A percentile compares a stretch with the other conserved stretches of the same genome.
phyloP scores from a whole-genome alignment of 1,284 basidiomycete genomes.

The Cutaneotrichosporon sp. region DNA sequence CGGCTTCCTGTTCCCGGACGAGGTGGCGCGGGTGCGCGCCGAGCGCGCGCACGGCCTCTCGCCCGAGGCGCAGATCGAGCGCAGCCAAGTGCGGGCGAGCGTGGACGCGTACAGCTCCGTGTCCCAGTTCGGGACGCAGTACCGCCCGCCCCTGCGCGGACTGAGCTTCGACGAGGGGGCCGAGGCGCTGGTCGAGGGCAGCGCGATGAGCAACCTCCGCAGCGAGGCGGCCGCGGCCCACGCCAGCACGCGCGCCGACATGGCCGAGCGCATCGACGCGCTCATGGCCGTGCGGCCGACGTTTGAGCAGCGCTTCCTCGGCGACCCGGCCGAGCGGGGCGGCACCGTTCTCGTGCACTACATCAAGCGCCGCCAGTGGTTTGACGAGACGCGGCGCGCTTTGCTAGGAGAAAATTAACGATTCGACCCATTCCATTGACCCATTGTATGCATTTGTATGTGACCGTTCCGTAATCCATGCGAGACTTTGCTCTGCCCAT shows the following conservation, averaged over 20 bases:
- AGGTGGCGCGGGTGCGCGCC: slow-evolving; percentile 68
- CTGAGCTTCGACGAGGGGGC: slow-evolving; percentile 70
- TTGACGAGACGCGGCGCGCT: slow-evolving; percentile 74
- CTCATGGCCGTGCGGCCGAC: slow-evolving; percentile 37
- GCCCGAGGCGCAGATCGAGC: slow-evolving; percentile 19
- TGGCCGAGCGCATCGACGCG: slow-evolving; percentile 57
- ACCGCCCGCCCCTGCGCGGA: slow-evolving; percentile 68
- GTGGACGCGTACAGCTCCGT: slow-evolving; percentile 74
- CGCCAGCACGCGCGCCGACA: neutral
- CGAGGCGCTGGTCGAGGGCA: slow-evolving; percentile 89
- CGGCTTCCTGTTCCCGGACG: slow-evolving; percentile 94
- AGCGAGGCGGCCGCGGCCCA: slow-evolving; percentile 24
- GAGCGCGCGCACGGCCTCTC: slow-evolving; percentile 43
- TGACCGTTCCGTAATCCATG: too few relatives aligned
- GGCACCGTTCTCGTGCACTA: slow-evolving; percentile 96
- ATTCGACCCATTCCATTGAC: neutral
- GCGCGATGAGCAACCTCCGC: slow-evolving; percentile 23
- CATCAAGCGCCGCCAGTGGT: slow-evolving; percentile 97
- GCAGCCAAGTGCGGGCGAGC: slow-evolving; percentile 27
- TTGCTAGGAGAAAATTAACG: slow-evolving; percentile 17
- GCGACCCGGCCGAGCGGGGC: slow-evolving; percentile 61
- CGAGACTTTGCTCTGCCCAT: too few relatives aligned
- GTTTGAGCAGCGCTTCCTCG: slow-evolving; percentile 64
- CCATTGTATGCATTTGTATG: slow-evolving; percentile 1
- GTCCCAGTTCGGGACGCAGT: slow-evolving; percentile 78